A percentile compares a stretch with the other conserved stretches of the same genome.
Evolutionary conservation across 148 eudicot species (phyloP).

Genomic region (Diospyros lotus): DNA sequence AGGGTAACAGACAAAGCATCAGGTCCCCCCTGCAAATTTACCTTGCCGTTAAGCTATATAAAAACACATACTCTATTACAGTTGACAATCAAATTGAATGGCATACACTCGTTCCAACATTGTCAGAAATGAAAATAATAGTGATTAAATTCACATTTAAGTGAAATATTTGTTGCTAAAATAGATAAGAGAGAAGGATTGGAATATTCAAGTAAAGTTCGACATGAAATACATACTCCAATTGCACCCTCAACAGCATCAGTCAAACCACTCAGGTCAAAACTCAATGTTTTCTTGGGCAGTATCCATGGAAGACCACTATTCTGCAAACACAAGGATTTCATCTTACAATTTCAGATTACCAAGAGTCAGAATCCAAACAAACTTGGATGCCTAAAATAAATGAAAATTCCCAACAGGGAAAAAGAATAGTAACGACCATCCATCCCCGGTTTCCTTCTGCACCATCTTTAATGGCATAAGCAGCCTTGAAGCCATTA

Average conservation of each 20-base stretch:
- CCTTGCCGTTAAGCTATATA: not conserved
- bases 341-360: constrained; percentile 12
- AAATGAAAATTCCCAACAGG: not conserved
- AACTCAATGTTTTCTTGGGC: constrained; percentile 65
- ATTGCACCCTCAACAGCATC: constrained; percentile 48
- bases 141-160: no score
- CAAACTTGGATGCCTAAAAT: not conserved
- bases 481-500: constrained; percentile 92
- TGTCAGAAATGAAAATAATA: not conserved
- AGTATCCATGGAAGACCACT: constrained; percentile 87
- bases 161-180: not conserved
- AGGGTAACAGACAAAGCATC: constrained; percentile 48
- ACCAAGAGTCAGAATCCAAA: not conserved
- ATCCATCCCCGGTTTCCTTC: constrained; percentile 95
- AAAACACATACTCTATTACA: no score
- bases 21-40: constrained; percentile 52
- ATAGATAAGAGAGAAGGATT: not conserved
- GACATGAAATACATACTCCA: constrained; percentile 39
- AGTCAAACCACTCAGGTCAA: constrained; percentile 59
- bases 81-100: no score
- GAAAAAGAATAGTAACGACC: constrained; percentile 38
- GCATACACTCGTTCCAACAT: not conserved
- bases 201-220: constrained; percentile 5
- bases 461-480: constrained; percentile 95
- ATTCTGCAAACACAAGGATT: constrained; percentile 54